Percentiles rank a stretch among this genome's conserved stretches.
Conservation (phyloP, 208 protist genomes). For the Acanthamoeba triangularis region DNA sequence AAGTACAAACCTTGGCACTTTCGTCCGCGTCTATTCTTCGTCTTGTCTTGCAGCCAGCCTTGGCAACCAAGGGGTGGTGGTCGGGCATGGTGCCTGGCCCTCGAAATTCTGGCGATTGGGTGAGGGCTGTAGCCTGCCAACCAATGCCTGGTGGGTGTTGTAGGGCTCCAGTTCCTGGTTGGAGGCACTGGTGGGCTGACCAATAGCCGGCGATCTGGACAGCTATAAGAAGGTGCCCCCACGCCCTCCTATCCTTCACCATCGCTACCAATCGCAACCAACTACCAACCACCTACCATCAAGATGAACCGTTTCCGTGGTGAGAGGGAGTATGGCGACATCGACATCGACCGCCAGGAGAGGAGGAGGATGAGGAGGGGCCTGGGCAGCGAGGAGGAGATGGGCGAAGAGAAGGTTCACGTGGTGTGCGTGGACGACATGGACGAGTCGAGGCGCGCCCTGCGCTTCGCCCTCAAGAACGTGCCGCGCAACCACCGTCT, state of each 20-base stretch:
- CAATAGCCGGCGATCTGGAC: no score
- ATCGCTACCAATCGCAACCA: neutral
- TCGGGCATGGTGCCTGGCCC: no score
- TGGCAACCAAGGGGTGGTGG: no score
- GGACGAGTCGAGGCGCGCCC: neutral
- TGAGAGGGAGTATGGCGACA: neutral
- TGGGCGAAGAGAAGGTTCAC: neutral
- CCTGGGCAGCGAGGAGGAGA: neutral
- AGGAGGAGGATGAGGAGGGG: neutral
- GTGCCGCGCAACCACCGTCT: conserved; percentile 46
- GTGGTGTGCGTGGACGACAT: conserved; percentile 29
- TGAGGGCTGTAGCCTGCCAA: no score
- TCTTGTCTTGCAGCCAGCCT: no score
- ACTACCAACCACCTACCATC: neutral
- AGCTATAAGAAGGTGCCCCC: no score
- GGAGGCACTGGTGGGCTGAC: no score
- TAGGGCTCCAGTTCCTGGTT: no score
- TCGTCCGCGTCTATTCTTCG: no score
- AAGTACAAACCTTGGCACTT: no score
- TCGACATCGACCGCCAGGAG: neutral
- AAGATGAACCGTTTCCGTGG: neutral
- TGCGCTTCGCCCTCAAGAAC: conserved; percentile 29
- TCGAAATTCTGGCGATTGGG: no score
- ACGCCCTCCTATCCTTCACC: neutral
- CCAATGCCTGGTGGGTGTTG: no score